Evolutionary conservation across 768 basidiomycete species (phyloP), one percentile per base, ranked within the genome.

Genomic region (Tricholoma terreum): DNA sequence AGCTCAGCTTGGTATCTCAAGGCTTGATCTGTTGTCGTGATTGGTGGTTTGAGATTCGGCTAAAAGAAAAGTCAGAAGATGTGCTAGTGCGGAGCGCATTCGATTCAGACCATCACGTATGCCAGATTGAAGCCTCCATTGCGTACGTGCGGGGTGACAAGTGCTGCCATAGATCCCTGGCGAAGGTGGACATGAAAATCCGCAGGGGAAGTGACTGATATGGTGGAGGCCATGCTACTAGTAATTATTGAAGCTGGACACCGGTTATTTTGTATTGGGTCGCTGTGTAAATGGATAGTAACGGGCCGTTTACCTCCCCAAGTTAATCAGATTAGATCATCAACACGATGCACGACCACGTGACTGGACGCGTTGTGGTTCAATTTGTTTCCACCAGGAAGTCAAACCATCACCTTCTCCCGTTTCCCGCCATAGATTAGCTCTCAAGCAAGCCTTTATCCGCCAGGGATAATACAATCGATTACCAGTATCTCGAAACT

Each of bases 101-200:
- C 30, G 6, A 24, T 17, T 64, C 77, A 59, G 67, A 93, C 95
- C 97, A 99, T 99, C 36, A 99, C 93, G 77, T 97, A 99, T 62
- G 90, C 96, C 55, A 96, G 80, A 57, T 80, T 75, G 65, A 98
- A 94, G 1, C 97, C 97, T 43, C 97, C 97, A 69, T 85, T 75
- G 33, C 84, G 80, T 52, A 99, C 90, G 77, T 98, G 94, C 14
- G 94, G 92, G 5, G 87, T 86, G 35, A 98, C 94, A 12, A 98
- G 82, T 54, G 83, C 75, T 22, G 89, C 87, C 61, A 99, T 75
- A 31, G 83, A 73, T 27, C 91, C 94, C 69, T 98, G 93, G 40
- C 97, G 85, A 27, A 99, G 85, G 71, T 99, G 96, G 63, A 98
- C 95, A 77, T 99, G 97, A 68, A 97, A 96, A 77, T 94, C 93